Evolutionary conservation across 805 yeast species (phyloP), one percentile per base, ranked within the genome.

Genomic region (Torulaspora microellipsoides): DNA sequence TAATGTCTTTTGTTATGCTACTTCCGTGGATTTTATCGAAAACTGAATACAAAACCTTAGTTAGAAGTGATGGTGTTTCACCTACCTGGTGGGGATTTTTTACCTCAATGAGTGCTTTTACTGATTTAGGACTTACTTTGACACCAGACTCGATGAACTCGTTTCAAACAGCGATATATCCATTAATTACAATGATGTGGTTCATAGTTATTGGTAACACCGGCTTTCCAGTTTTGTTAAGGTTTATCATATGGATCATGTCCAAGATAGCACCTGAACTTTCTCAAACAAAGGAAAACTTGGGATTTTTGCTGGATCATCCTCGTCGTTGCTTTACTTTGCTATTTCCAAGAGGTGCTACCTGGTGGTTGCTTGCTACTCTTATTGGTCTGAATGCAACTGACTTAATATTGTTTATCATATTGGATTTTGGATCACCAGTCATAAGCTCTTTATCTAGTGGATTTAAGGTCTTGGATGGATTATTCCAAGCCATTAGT

Each of bases 301-400:
- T 90, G 12, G 90, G 87, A 0, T 93, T 93, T 54, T 65, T 93
- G 46, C 70, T 93, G 32, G 97, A 90, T 49, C 99, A 93, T 63
- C 99, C 99, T 1, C 80, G 99, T 59, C 84, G 99, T 57, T 93
- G 99, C 62, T 93, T 91, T 59, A 89, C 98, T 3, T 67, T 93
- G 46, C 69, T 93, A 44, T 93, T 93, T 56, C 99, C 99, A 0
- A 77, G 91, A 3, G 81, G 82, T 1, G 95, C 98, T 2, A 91
- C 99, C 0, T 88, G 96, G 95, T 89, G 96, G 96, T 71, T 93
- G 34, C 71, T 89, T 40, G 71, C 79, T 44, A 85, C 90, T 14
- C 70, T 93, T 48, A 73, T 89, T 12, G 73, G 73, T 1, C 66
- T 93, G 52, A 91, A 91, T 60, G 76, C 73, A 2, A 75, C 83